A percentile compares a stretch with the other conserved stretches of the same genome.
phyloP scores from a whole-genome alignment of 2,329 filamentous ascomycete genomes.

The Exophiala bonariae region DNA sequence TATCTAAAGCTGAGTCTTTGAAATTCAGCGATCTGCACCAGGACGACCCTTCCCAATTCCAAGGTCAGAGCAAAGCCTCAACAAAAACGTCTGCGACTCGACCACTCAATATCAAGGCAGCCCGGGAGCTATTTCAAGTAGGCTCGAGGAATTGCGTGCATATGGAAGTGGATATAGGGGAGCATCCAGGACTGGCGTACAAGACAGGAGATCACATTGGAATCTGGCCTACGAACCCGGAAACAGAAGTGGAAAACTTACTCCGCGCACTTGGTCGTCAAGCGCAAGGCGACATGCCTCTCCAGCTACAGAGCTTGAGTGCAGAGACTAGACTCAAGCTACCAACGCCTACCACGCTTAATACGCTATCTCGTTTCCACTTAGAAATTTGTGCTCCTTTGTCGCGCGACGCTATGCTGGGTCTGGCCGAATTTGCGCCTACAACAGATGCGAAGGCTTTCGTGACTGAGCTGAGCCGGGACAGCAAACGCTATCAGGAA shows the following conservation, averaged over 20 bases:
- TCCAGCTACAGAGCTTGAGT: too few relatives aligned
- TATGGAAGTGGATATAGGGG: too few relatives aligned
- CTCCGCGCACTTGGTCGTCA: too few relatives aligned
- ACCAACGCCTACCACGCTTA: conserved; percentile 85
- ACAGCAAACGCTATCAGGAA: conserved; percentile 80
- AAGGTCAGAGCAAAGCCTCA: conserved; percentile 70
- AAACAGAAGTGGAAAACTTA: too few relatives aligned
- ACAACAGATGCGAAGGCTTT: conserved; percentile 71
- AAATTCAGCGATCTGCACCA: conserved; percentile 29
- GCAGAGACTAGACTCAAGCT: too few relatives aligned
- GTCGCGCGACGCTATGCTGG: conserved; percentile 83
- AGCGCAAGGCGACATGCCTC: too few relatives aligned
- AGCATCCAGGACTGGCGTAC: too few relatives aligned
- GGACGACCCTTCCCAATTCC: conserved; percentile 34
- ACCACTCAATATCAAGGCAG: conserved; percentile 80
- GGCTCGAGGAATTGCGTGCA: conserved; percentile 56
- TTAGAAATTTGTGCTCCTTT: conserved; percentile 89
- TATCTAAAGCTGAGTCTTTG: conserved; percentile 51
- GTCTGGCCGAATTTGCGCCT: conserved; percentile 79
- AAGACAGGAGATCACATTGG: too few relatives aligned
- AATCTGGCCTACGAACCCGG: too few relatives aligned
- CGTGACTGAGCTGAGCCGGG: conserved; percentile 75
- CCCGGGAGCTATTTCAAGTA: conserved; percentile 75
- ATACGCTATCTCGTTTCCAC: conserved; percentile 82
- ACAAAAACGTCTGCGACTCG: conserved; percentile 73